Conservation (phyloP, 176 grass and related monocot genomes). For the Oryza longistaminata region DNA sequence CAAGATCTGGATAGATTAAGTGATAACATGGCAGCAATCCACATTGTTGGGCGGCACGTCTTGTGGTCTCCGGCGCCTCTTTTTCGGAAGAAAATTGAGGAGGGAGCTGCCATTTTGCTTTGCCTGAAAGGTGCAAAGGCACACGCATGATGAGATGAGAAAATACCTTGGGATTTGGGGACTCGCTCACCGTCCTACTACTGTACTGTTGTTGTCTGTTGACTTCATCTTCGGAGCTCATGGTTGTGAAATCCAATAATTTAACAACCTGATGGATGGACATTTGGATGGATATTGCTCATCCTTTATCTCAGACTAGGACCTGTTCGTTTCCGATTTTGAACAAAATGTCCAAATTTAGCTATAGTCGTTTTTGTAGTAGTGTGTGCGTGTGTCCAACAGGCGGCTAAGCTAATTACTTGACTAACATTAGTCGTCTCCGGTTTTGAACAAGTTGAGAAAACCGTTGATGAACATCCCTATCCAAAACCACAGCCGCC, state of each 20-base stretch:
- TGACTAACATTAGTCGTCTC: no score
- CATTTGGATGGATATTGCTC: no score
- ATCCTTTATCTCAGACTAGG: background rate
- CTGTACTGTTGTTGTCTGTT: background rate
- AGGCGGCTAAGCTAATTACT: background rate
- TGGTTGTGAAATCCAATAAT: no score
- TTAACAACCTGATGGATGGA: no score
- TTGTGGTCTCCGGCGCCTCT: background rate
- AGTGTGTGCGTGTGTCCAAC: background rate
- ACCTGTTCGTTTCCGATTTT: background rate
- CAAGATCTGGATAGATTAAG: background rate
- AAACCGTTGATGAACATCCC: background rate
- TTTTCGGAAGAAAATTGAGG: background rate
- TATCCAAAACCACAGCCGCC: background rate
- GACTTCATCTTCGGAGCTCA: no score
- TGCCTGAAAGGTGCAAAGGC: background rate
- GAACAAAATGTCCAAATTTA: background rate
- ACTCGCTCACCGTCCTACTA: no score
- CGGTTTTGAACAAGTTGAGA: background rate
- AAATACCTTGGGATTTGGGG: background rate
- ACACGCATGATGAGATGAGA: background rate
- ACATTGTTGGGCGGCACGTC: constrained; percentile 8
- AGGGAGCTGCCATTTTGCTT: background rate
- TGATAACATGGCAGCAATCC: background rate
- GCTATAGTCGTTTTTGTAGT: background rate